Percentiles rank a stretch among this genome's conserved stretches.
These are phyloP conservation scores for Tricholoma hemisulphureum DNA, from an alignment of 768 basidiomycete species.

Conservation along the genomic window DNA sequence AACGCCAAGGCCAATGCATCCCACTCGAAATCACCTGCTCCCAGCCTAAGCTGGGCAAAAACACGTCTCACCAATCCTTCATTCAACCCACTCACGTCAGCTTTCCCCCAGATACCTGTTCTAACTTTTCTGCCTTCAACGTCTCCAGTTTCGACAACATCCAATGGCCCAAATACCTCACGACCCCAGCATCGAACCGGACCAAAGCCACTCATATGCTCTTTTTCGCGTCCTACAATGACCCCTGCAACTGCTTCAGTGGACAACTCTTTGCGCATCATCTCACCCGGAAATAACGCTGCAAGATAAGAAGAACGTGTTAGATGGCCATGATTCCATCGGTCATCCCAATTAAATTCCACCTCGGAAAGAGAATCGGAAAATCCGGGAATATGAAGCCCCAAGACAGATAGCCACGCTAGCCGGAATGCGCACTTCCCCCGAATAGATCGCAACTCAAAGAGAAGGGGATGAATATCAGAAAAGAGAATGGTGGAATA, in stretches of 20 bases:
- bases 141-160: slow-evolving; percentile 29
- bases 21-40: slow-evolving; percentile 58
- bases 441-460: slow-evolving; percentile 42
- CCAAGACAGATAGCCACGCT: slow-evolving; percentile 68
- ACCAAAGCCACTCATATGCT: slow-evolving; percentile 61
- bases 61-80: slow-evolving; percentile 50
- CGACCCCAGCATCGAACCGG: slow-evolving; percentile 67
- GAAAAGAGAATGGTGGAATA: slow-evolving; percentile 71
- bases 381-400: slow-evolving; percentile 73
- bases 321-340: slow-evolving; percentile 58
- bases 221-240: slow-evolving; percentile 63
- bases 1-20: slow-evolving; percentile 65
- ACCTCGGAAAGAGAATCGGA: slow-evolving; percentile 34
- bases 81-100: slow-evolving; percentile 55
- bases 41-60: slow-evolving; percentile 55
- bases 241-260: slow-evolving; percentile 66
- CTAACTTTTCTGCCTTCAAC: slow-evolving; percentile 25
- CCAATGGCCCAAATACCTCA: slow-evolving; percentile 54
- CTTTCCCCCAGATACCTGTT: slow-evolving; percentile 36
- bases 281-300: slow-evolving; percentile 49
- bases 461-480: slow-evolving; percentile 62
- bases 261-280: slow-evolving; percentile 31
- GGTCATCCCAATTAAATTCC: slow-evolving; percentile 57
- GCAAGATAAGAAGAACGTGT: slow-evolving; percentile 44
- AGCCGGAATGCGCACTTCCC: slow-evolving; percentile 61